Evolutionary conservation across 306 rosid genomes (phyloP).

Genomic region (Prunus mume): DNA sequence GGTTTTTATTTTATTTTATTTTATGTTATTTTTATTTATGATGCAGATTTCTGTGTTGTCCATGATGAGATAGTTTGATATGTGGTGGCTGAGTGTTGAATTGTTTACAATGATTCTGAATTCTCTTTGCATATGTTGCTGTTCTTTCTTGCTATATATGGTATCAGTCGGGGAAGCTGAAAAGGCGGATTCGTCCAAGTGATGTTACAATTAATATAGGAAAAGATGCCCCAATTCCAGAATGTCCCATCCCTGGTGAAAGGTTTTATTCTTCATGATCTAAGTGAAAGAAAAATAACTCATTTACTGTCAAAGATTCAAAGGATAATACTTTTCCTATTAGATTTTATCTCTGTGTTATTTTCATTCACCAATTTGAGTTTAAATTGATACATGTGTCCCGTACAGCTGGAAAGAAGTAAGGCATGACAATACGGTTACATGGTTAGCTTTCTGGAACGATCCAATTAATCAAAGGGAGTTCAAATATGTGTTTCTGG

Average conservation of each 20-base stretch:
- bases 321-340: not conserved
- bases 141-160: constrained; percentile 28
- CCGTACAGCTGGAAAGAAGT: constrained; percentile 89
- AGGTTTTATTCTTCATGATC: constrained; percentile 39
- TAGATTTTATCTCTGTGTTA: not conserved
- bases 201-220: constrained; percentile 90
- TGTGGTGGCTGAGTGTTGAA: not conserved
- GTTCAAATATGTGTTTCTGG: constrained; percentile 90
- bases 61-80: constrained; percentile 21
- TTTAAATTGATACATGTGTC: not conserved
- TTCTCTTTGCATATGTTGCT: constrained; percentile 16
- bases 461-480: constrained; percentile 89
- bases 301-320: not conserved
- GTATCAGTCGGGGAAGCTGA: constrained; percentile 84
- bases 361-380: constrained; percentile 29
- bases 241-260: constrained; percentile 92
- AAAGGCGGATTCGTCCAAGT: constrained; percentile 81
- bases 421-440: constrained; percentile 88
- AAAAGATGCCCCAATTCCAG: constrained; percentile 80
- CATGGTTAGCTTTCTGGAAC: constrained; percentile 93
- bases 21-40: constrained; percentile 31
- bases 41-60: not conserved
- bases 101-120: constrained; percentile 6
- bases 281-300: not conserved
- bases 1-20: constrained; percentile 44